Percentiles rank a stretch among this genome's conserved stretches.
Evolutionary conservation across 257 asterid genomes (phyloP).

Genomic region (Solanum peruvianum): DNA sequence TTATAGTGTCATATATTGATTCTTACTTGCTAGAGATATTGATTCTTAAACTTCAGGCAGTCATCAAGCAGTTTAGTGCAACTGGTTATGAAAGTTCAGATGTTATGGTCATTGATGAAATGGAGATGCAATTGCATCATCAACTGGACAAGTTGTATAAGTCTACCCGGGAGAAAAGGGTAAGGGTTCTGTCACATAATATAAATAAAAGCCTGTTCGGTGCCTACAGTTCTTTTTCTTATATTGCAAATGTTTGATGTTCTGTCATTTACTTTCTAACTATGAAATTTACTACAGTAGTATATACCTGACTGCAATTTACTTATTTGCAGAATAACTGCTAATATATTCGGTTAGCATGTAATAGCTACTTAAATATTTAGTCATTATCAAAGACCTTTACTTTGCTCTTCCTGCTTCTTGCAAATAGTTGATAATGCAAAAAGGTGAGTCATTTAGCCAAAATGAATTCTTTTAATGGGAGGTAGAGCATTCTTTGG

Average conservation of each 20-base stretch:
- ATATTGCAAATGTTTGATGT: not conserved
- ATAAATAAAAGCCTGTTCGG: not conserved
- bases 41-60: conserved; percentile 45
- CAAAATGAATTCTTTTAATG: not conserved
- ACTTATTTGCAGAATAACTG: not conserved
- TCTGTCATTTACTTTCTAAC: not conserved
- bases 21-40: not conserved
- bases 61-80: conserved; percentile 81
- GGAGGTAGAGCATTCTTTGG: not conserved
- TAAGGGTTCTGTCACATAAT: conserved; percentile 10
- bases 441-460: not conserved
- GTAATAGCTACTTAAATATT: not conserved
- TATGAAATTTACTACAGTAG: not conserved
- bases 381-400: not conserved
- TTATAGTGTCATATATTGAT: not conserved
- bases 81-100: conserved; percentile 92
- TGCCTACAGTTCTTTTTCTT: not conserved
- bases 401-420: not conserved
- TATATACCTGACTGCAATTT: not conserved
- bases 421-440: not conserved
- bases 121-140: conserved; percentile 84
- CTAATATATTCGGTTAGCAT: not conserved
- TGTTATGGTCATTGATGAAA: conserved; percentile 78
- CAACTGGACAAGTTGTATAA: conserved; percentile 78
- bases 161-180: conserved; percentile 92